phyloP scores from a whole-genome alignment of 805 yeast species.

The Saccharomycopsis fibuligera region DNA sequence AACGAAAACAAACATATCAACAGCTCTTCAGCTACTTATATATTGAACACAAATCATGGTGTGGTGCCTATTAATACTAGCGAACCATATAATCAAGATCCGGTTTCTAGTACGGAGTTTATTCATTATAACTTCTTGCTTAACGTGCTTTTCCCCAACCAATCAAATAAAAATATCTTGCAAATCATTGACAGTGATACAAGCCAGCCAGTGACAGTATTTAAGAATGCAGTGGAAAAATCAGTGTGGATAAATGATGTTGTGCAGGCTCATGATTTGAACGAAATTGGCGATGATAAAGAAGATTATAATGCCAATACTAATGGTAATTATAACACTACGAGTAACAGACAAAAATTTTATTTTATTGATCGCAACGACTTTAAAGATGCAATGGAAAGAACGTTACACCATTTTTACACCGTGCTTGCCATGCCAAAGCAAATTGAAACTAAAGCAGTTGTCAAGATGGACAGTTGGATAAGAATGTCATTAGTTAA shows the following conservation, averaged over 20 bases:
- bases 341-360: neutral
- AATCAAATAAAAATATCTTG: too few species aligned
- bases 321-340: neutral
- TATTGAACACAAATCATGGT: neutral
- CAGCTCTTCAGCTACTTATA: neutral
- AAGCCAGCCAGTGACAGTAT: neutral
- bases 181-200: neutral
- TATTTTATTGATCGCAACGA: neutral
- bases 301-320: neutral
- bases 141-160: too few species aligned
- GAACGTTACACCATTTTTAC: neutral
- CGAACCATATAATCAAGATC: neutral
- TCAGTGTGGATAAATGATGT: too few species aligned
- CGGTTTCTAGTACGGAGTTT: too few species aligned
- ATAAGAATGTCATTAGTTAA: slow-evolving; percentile 4
- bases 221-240: neutral
- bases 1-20: neutral
- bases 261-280: too few species aligned
- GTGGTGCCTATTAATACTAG: neutral
- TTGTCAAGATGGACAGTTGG: neutral
- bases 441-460: neutral
- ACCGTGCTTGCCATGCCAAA: neutral
- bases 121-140: too few species aligned
- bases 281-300: neutral
- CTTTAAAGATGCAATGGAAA: neutral